phyloP scores from a whole-genome alignment of 208 protist genomes.

The Leptomonas seymouri region DNA sequence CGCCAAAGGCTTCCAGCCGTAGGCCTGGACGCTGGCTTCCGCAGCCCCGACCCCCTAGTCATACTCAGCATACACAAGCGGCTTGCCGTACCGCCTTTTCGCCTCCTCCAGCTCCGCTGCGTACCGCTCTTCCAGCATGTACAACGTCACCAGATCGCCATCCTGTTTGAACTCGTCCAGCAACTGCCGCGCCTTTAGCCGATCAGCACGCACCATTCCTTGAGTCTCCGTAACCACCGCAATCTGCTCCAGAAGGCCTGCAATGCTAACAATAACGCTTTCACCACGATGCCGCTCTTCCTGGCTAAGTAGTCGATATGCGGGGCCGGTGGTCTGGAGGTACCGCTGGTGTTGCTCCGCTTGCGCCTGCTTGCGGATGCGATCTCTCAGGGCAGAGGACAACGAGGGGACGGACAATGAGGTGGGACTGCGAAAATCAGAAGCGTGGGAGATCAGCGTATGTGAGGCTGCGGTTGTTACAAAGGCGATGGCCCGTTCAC shows the following conservation, averaged over 20 bases:
- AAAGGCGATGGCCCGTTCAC: background rate
- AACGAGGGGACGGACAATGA: background rate
- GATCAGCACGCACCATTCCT: slow-evolving; percentile 44
- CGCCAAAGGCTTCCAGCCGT: too few relatives aligned
- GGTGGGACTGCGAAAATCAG: background rate
- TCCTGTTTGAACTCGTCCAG: slow-evolving; percentile 50
- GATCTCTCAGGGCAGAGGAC: slow-evolving; percentile 12
- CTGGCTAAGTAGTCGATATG: slow-evolving; percentile 25
- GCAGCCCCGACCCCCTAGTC: too few relatives aligned
- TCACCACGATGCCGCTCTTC: slow-evolving; percentile 52
- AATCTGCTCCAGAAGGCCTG: slow-evolving; percentile 56
- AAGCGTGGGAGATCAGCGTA: background rate
- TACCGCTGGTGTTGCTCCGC: slow-evolving; percentile 27
- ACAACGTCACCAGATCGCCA: slow-evolving; percentile 52
- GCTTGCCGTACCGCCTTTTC: slow-evolving; percentile 36
- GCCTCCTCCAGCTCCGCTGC: slow-evolving; percentile 37
- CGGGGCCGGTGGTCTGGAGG: slow-evolving; percentile 22
- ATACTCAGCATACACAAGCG: slow-evolving; percentile 28
- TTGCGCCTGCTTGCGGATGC: slow-evolving; percentile 11
- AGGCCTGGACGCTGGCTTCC: too few relatives aligned
- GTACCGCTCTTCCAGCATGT: slow-evolving; percentile 50
- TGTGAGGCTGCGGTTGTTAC: background rate
- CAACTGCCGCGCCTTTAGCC: slow-evolving; percentile 47
- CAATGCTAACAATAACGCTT: slow-evolving; percentile 52
- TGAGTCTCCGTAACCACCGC: slow-evolving; percentile 40